These are phyloP conservation scores for Pseudocercospora ulei DNA, from an alignment of 2,329 filamentous ascomycete species.

Conservation along the genomic window DNA sequence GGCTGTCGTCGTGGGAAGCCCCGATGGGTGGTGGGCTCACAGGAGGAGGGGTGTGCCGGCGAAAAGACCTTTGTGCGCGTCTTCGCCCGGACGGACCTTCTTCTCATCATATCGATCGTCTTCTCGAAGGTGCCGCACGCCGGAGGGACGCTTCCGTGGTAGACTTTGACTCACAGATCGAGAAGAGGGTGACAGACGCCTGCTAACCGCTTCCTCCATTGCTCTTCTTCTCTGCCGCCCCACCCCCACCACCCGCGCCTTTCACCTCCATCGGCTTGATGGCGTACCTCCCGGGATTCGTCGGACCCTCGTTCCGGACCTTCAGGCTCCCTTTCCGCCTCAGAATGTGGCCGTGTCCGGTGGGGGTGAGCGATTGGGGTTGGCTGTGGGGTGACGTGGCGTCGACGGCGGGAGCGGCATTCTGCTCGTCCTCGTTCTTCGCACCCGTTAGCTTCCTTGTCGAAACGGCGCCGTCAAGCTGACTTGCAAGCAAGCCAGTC, in stretches of 20 bases:
- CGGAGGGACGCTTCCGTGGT: no score
- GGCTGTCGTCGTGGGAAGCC: no score
- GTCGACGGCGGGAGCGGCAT: slow-evolving; percentile 8
- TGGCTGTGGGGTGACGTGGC: not conserved
- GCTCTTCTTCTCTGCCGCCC: slow-evolving; percentile 11
- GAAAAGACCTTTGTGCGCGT: no score
- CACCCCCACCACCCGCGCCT: slow-evolving; percentile 2
- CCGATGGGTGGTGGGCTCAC: no score
- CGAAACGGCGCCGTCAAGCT: slow-evolving; percentile 18
- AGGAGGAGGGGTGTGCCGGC: no score
- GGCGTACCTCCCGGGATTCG: slow-evolving; percentile 24
- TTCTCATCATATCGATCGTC: no score
- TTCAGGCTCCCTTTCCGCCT: slow-evolving; percentile 40
- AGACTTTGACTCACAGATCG: no score
- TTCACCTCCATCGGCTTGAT: slow-evolving; percentile 25
- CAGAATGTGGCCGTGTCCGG: slow-evolving; percentile 25
- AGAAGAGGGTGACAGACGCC: slow-evolving; percentile 1
- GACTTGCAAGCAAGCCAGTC: slow-evolving; percentile 21
- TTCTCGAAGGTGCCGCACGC: no score
- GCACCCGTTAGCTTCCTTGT: slow-evolving; percentile 9
- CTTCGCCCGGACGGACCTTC: no score
- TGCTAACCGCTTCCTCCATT: slow-evolving; percentile 11
- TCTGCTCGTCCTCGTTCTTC: slow-evolving; percentile 15
- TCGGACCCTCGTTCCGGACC: slow-evolving; percentile 37
- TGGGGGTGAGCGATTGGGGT: not conserved